Conservation (phyloP, 495 filamentous ascomycete species). For the Podospora didyma region DNA sequence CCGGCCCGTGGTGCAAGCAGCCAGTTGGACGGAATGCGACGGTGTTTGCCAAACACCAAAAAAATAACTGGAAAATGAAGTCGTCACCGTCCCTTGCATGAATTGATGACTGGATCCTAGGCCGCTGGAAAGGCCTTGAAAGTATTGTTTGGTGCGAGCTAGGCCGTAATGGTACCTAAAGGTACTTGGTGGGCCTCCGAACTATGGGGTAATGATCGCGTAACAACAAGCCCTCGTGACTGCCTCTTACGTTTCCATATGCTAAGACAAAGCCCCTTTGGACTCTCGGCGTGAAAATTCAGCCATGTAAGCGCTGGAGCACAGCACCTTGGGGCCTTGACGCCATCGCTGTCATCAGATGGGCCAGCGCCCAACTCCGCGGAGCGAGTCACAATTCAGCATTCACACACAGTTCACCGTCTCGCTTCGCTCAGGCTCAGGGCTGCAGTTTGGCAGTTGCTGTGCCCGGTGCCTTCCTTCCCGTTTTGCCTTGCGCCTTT, state of each 20-base stretch:
- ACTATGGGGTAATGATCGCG: constrained; percentile 31
- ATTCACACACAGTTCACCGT: too few species aligned
- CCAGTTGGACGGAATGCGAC: constrained; percentile 12
- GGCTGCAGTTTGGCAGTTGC: neutral
- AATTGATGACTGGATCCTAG: neutral
- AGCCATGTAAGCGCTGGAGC: constrained; percentile 13
- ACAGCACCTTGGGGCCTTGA: neutral
- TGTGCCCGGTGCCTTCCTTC: too few species aligned
- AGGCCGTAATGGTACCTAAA: constrained; percentile 7
- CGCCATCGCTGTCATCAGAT: neutral
- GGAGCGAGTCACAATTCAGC: neutral
- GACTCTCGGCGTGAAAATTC: constrained; percentile 25
- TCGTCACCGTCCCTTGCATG: constrained; percentile 28
- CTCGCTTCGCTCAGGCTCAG: neutral
- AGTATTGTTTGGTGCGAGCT: constrained; percentile 8
- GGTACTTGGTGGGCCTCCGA: constrained; percentile 9
- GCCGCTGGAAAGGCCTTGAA: neutral
- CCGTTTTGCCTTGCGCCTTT: neutral
- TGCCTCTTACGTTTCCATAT: constrained; percentile 30
- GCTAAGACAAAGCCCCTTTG: constrained; percentile 24
- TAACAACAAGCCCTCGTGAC: constrained; percentile 33
- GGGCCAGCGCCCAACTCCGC: too few species aligned
- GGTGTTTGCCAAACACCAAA: constrained; percentile 11
- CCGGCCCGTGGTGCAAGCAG: constrained; percentile 18
- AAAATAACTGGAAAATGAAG: neutral